Evolutionary conservation across 345 rosid species (phyloP), one percentile per base, ranked within the genome.

Genomic region (Diplotaxis tenuifolia): DNA sequence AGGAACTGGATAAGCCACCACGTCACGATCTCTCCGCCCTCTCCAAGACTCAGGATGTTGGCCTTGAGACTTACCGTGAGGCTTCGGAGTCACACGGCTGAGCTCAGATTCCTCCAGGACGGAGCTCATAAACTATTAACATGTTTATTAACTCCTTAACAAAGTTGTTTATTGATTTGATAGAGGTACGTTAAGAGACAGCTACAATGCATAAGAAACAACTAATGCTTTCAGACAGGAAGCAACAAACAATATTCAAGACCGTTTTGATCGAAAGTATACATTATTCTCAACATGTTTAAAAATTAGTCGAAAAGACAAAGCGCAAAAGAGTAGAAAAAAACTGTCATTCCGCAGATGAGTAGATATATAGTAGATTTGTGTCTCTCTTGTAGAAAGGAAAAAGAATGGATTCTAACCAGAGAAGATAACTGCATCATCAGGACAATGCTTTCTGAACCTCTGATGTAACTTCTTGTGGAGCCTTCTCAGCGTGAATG

Each of bases 401-500:
- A 66, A 77, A 32, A 77, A 76, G 16, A 70, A 71, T 64, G 62
- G 72, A 71, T 49, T 65, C 63, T 63, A 57, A 71, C 76, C 72
- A 65, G 67, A 47, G 27, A 67, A 68, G 65, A 55, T 62, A 28
- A 53, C 62, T 63, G 54, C 47, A 65, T 65, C 68, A 71, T 25
- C 6, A 70, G 36, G 92, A 89, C 38, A 91, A 85, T 45, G 50
- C 90, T 57, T 88, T 91, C 82, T 89, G 82, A 76, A 94, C 95
- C 85, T 89, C 96, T 15, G 74, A 47, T 10, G 93, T 84, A 62
- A 94, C 97, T 75, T 85, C 95, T 75, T 85, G 81, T 0, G 90
- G 93, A 22, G 86, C 55, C 78, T 89, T 93, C 88, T 89, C 89
- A 0, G 97, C 97, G 3, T 73, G 88, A 74, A 90, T 86, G 61